Evolutionary conservation across 352 stramenopile genomes (phyloP).

Genomic region (Phytophthora macrochlamydospora): DNA sequence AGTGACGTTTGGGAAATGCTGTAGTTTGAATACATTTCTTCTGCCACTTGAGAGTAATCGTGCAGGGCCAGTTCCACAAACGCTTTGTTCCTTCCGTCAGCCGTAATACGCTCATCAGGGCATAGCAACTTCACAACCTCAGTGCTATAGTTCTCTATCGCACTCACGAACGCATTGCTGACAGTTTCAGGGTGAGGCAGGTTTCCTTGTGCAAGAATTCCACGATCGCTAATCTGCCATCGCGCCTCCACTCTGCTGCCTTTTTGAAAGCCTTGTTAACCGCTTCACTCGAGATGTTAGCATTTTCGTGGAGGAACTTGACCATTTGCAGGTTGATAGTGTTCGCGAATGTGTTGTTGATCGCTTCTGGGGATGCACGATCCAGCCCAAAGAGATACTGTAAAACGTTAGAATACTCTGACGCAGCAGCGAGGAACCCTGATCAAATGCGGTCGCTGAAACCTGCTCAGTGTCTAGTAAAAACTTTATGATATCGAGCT

Average conservation of each 20-base stretch:
- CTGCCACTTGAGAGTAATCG: neutral
- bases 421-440: neutral
- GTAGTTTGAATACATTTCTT: neutral
- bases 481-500: neutral
- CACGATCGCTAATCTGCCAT: neutral
- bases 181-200: neutral
- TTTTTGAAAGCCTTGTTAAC: neutral
- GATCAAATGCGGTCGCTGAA: neutral
- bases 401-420: neutral
- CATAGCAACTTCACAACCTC: neutral
- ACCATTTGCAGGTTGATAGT: neutral
- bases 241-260: neutral
- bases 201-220: neutral
- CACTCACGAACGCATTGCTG: neutral
- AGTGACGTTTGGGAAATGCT: neutral
- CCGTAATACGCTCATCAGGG: neutral
- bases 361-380: neutral
- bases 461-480: neutral
- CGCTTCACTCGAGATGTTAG: neutral
- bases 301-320: constrained; percentile 2
- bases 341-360: neutral
- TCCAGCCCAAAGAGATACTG: neutral
- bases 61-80: neutral
- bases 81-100: neutral
- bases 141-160: neutral